Base-by-base conservation (phyloP, 164 flowering plant genomes). In the Sextonia rubra region DNA sequence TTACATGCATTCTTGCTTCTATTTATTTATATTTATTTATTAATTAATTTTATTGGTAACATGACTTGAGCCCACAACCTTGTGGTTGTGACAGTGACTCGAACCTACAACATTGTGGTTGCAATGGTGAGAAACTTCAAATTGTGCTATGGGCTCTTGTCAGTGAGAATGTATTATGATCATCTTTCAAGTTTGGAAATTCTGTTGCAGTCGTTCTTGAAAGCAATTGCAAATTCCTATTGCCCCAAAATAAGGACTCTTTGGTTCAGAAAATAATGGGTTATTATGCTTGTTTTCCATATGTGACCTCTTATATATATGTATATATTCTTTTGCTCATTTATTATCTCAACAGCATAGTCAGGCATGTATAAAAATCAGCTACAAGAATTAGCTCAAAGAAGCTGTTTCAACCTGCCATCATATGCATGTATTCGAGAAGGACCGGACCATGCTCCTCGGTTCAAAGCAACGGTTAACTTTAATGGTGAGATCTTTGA, bases 381-480 rank as follows among this genome's bases (percentile, higher is more conserved):
- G 69, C 73, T 88, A 73, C 91, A 88, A 78, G 91, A 88, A 76
- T 82, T 88, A 76, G 91, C 91, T 71, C 91, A 87, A 47, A 85
- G 91, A 74, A 87, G 91, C 74, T 87, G 91, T 80, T 86, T 87
- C 77, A 85, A 86, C 62, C 70, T 88, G 71, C 91, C 91, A 69
- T 83, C 91, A 23, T 88, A 88, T 79, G 77, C 91, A 20, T 88
- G 89, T 71, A 82, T 85, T 60, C 78, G 91, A 8, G 88, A 88
- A 75, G 91, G 91, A 70, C 91, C 91, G 3, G 91, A 88, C 77
- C 91, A 88, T 74, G 91, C 88, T n/a, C 91, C 91, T n/a, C 77
- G 91, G 60, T 87, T 87, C 81, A 87, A 86, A 79, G 83, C 91
- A 2, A 82, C 85, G 29, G 91, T 88, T 23, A 88, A 83, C 72